These are phyloP conservation scores for Cicer bijugum DNA, from an alignment of 306 rosid genomes.

Conservation along the genomic window DNA sequence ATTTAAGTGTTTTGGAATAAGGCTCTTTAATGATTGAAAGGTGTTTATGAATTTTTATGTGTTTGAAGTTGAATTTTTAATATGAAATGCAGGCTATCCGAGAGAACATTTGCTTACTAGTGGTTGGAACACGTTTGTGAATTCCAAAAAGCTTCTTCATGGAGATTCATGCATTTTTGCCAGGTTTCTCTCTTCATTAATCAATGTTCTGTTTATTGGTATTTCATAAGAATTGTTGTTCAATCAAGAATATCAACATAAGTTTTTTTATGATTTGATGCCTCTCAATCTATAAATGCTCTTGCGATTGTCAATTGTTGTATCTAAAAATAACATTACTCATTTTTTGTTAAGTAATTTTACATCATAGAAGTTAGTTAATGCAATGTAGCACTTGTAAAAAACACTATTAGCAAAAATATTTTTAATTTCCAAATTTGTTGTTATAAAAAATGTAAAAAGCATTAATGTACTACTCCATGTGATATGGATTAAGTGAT, in stretches of 20 bases:
- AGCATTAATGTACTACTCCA: too few relatives aligned
- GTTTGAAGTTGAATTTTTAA: not conserved
- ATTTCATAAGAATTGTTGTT: too few relatives aligned
- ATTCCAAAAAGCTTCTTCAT: conserved; percentile 63
- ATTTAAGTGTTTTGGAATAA: too few relatives aligned
- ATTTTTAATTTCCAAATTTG: too few relatives aligned
- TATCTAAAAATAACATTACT: not conserved
- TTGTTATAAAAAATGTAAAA: too few relatives aligned
- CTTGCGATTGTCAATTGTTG: not conserved
- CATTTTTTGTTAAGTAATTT: not conserved
- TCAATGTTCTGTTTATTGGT: not conserved
- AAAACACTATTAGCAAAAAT: too few relatives aligned
- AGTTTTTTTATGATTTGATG: too few relatives aligned
- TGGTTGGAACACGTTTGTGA: conserved; percentile 77
- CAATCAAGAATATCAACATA: too few relatives aligned
- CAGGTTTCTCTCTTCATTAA: conserved; percentile 50
- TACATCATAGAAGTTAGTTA: not conserved
- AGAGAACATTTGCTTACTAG: conserved; percentile 74
- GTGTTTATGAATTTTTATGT: too few relatives aligned
- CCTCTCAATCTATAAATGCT: not conserved
- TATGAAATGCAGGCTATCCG: conserved; percentile 65
- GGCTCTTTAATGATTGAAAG: too few relatives aligned
- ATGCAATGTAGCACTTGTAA: too few relatives aligned
- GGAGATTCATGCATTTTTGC: conserved; percentile 73
- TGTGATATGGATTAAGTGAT: not conserved